Base-by-base conservation (phyloP, 225 moss, liverwort and hornwort species). In the Marchantia polymorpha region DNA sequence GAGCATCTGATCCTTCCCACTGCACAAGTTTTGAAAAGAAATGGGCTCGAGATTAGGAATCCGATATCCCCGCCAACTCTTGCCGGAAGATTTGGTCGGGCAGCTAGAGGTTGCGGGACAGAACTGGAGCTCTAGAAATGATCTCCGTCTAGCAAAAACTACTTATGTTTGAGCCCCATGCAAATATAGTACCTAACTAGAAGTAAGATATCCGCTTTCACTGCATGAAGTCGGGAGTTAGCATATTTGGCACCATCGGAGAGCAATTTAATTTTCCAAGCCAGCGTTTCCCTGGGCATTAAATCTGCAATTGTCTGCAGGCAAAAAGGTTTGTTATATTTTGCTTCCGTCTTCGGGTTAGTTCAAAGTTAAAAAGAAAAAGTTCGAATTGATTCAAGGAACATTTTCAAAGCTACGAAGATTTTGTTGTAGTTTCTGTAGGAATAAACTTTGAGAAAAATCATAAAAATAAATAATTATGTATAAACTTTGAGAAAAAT, bases 1-100 rank as follows among this genome's bases (percentile, higher is more conserved):
- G 74, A 99, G 31, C 92, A 95, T 85, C 73, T 79, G 82, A 69
- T 99, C 97, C 66, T 95, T 90, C 31, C 97, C 95, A 88, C 97
- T 99, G 88, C 79, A 85, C 61, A 47, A 30, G 56, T 7, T 54
- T 46, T 22, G n/a, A 51, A 72, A 8, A 48, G n/a, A 52, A 2
- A 54, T 26, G 14, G 1, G 51, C 54, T 26, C 7, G 7, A 55
- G 10, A 52, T 4, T 22, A 53, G 23, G 39, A 53, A 23, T 39
- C 23, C 49, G 27, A 7, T 13, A 27, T 12, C 53, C 26, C 23
- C 9, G 27, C 16, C 0, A 27, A 25, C 6, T 16, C 56, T 56
- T 12, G 1, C 19, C 19, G 13, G 56, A 56, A 12, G 13, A 13
- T 1, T 56, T 56, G 56, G 56, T 12, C 56, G 56, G 13, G 19